Percentiles rank a stretch among this genome's conserved stretches.
Evolutionary conservation across 164 flowering plant species (phyloP).

Genomic region (Cinnamomum chago): DNA sequence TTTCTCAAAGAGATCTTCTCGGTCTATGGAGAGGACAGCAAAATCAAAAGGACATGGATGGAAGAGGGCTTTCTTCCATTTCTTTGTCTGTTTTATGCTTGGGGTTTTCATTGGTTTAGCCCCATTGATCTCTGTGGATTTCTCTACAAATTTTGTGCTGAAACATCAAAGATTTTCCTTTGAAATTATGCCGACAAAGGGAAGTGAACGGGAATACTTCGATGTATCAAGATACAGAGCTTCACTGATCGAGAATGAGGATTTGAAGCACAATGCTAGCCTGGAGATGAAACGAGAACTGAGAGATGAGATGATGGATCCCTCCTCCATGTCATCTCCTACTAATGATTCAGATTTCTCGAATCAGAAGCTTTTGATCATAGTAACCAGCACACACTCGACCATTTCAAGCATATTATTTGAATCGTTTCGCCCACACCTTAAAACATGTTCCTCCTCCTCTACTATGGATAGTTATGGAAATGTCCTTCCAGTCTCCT

Average conservation of each 20-base stretch:
- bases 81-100: no score
- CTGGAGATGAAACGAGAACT: background rate
- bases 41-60: conserved; percentile 53
- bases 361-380: conserved; percentile 56
- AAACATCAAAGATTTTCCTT: conserved; percentile 47
- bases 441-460: conserved; percentile 64
- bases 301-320: conserved; percentile 14
- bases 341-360: conserved; percentile 21
- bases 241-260: conserved; percentile 3
- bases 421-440: conserved; percentile 70
- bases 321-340: conserved; percentile 10
- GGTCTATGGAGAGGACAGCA: conserved; percentile 53
- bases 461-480: conserved; percentile 85
- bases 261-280: conserved; percentile 8
- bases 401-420: conserved; percentile 73
- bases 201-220: conserved; percentile 15
- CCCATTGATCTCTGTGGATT: no score
- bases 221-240: conserved; percentile 9
- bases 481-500: conserved; percentile 62
- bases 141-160: conserved; percentile 32
- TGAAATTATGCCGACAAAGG: conserved; percentile 27
- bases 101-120: no score
- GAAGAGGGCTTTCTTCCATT: no score
- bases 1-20: conserved; percentile 46
- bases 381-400: conserved; percentile 65